Conservation (phyloP, 306 rosid species). For the Dalbergia cultrata region DNA sequence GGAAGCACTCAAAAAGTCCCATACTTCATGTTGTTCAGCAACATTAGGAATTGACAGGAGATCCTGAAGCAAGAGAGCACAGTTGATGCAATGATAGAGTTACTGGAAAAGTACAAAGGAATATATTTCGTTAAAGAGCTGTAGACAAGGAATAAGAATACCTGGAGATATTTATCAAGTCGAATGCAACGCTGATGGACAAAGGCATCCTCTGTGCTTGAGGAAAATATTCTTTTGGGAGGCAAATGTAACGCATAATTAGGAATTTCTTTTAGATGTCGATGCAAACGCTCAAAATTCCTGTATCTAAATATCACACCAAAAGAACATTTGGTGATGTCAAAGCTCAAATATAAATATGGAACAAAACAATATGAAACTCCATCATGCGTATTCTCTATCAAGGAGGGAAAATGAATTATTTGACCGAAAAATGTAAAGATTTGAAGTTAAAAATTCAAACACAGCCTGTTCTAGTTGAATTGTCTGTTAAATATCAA, state of each 20-base stretch:
- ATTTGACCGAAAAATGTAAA: background rate
- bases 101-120: conserved; percentile 4
- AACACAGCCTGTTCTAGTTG: background rate
- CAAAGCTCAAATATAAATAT: conserved; percentile 32
- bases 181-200: conserved; percentile 97
- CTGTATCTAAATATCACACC: conserved; percentile 71
- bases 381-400: conserved; percentile 29
- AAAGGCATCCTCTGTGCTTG: conserved; percentile 97
- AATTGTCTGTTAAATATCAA: background rate
- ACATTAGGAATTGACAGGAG: conserved; percentile 91
- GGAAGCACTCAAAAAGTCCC: conserved; percentile 94
- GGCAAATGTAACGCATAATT: conserved; percentile 90
- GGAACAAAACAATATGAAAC: conserved; percentile 30
- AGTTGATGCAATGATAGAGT: conserved; percentile 40
- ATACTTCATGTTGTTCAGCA: conserved; percentile 97
- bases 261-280: conserved; percentile 90
- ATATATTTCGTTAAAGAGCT: conserved; percentile 35
- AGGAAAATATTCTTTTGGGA: conserved; percentile 97
- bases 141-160: conserved; percentile 47
- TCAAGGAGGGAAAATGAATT: conserved; percentile 6
- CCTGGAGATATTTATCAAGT: conserved; percentile 92
- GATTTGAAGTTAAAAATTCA: background rate
- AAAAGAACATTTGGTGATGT: conserved; percentile 31
- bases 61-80: conserved; percentile 63
- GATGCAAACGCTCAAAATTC: conserved; percentile 96